Evolutionary conservation across 805 yeast species (phyloP).

Genomic region (Ogataea thermomethanolica): DNA sequence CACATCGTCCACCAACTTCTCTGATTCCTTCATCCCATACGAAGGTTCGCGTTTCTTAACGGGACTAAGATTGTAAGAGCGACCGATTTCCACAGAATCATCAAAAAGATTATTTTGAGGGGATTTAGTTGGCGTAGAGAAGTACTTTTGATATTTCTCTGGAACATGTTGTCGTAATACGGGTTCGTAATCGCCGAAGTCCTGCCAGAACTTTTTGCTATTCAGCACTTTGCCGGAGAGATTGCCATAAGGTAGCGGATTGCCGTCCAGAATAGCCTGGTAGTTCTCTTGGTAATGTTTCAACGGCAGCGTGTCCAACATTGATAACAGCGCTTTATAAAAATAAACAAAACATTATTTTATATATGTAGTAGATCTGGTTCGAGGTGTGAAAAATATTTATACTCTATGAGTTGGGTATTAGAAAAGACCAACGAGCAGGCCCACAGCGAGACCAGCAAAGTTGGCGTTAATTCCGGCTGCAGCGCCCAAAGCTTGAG

Average conservation of each 20-base stretch:
- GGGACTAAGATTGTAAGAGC: slow-evolving; percentile 31
- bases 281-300: slow-evolving; percentile 29
- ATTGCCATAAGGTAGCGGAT: slow-evolving; percentile 30
- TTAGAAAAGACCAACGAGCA: slow-evolving; percentile 15
- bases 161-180: slow-evolving; percentile 30
- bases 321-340: slow-evolving; percentile 12
- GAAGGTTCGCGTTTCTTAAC: slow-evolving; percentile 16
- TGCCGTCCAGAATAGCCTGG: slow-evolving; percentile 23
- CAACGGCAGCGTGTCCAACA: slow-evolving; percentile 30
- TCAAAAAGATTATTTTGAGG: slow-evolving; percentile 1
- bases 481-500: slow-evolving; percentile 22
- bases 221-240: slow-evolving; percentile 27
- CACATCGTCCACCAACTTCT: slow-evolving; percentile 24
- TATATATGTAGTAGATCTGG: slow-evolving; percentile 3
- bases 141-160: slow-evolving; percentile 24
- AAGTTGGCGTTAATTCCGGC: slow-evolving; percentile 26
- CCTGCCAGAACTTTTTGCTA: slow-evolving; percentile 21
- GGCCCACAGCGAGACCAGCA: slow-evolving; percentile 27
- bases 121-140: slow-evolving; percentile 10
- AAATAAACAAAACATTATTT: slow-evolving; percentile 5
- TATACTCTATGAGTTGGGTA: background rate
- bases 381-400: slow-evolving; percentile 4
- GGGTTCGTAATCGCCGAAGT: slow-evolving; percentile 29
- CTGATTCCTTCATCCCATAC: slow-evolving; percentile 23
- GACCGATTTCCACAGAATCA: slow-evolving; percentile 28